Conservation (phyloP, 2,329 filamentous ascomycete genomes). For the Fusarium buxicola region DNA sequence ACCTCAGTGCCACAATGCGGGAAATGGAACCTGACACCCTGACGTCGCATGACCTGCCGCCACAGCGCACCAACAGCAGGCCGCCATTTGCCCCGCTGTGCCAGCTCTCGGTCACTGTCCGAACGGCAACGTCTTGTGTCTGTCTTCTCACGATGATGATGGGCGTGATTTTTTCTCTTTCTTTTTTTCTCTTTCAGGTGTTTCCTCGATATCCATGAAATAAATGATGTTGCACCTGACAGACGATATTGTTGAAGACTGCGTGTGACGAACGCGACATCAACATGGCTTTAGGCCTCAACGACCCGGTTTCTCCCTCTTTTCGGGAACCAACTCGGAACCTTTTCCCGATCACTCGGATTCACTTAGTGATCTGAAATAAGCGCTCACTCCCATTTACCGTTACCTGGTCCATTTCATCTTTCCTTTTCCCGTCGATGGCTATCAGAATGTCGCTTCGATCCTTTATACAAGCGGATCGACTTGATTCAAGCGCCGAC, state of each 20-base stretch:
- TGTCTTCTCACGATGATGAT: slow-evolving; percentile 30
- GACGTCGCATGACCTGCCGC: slow-evolving; percentile 32
- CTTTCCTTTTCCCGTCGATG: neutral
- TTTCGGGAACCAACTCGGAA: slow-evolving; percentile 21
- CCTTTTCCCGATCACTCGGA: slow-evolving; percentile 5
- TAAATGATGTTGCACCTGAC: neutral
- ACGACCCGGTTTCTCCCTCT: slow-evolving; percentile 24
- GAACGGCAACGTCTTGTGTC: slow-evolving; percentile 41
- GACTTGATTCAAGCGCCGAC: slow-evolving; percentile 25
- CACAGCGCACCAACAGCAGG: slow-evolving; percentile 36
- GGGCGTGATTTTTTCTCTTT: slow-evolving; percentile 25
- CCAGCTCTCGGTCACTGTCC: slow-evolving; percentile 45
- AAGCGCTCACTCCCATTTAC: neutral
- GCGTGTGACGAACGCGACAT: neutral
- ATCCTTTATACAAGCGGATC: slow-evolving; percentile 23
- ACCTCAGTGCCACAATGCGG: slow-evolving; percentile 19
- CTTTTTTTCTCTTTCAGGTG: slow-evolving; percentile 28
- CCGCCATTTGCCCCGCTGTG: slow-evolving; percentile 35
- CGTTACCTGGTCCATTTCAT: neutral
- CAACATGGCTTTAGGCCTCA: slow-evolving; percentile 16
- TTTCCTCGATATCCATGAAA: neutral
- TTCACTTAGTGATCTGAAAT: slow-evolving; percentile 8
- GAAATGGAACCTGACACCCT: slow-evolving; percentile 35
- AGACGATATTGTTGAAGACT: neutral
- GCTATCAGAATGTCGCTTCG: slow-evolving; percentile 4